These are phyloP conservation scores for Fonsecaea monophora DNA, from an alignment of 2,329 filamentous ascomycete species.

Conservation along the genomic window DNA sequence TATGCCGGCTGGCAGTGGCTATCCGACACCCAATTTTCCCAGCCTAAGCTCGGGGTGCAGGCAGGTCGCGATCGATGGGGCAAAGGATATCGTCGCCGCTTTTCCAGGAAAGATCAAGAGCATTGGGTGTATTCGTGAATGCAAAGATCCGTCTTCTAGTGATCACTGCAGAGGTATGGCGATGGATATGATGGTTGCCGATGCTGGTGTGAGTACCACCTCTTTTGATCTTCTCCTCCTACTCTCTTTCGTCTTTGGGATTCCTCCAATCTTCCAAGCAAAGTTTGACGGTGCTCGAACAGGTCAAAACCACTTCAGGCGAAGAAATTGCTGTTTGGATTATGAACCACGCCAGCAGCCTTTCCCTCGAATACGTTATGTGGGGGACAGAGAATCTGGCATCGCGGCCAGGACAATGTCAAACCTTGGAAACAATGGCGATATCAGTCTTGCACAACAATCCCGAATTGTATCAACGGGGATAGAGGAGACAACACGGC, in stretches of 20 bases:
- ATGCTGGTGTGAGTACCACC: conserved; percentile 41
- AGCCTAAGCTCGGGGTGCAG: conserved; percentile 37
- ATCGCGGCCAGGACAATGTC: conserved; percentile 46
- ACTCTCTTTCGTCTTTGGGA: neutral
- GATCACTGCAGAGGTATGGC: conserved; percentile 44
- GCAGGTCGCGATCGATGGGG: conserved; percentile 36
- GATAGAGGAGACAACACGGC: conserved; percentile 51
- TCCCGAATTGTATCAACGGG: conserved; percentile 47
- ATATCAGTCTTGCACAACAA: conserved; percentile 26
- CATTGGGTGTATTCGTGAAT: conserved; percentile 40
- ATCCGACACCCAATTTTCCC: conserved; percentile 31
- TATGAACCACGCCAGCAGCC: conserved; percentile 51
- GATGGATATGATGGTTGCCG: conserved; percentile 45
- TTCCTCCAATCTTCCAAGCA: neutral
- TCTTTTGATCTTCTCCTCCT: neutral
- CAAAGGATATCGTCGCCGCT: conserved; percentile 36
- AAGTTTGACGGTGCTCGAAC: neutral
- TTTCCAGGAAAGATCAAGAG: conserved; percentile 39
- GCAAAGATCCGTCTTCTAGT: conserved; percentile 34
- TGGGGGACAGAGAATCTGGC: conserved; percentile 61
- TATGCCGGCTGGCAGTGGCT: conserved; percentile 31
- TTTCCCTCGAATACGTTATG: conserved; percentile 59
- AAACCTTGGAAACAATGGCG: conserved; percentile 52
- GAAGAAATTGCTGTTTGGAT: conserved; percentile 58
- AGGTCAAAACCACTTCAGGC: conserved; percentile 50